phyloP scores from a whole-genome alignment of 163 green algal genomes.

The Trebouxiophyceae sp. region DNA sequence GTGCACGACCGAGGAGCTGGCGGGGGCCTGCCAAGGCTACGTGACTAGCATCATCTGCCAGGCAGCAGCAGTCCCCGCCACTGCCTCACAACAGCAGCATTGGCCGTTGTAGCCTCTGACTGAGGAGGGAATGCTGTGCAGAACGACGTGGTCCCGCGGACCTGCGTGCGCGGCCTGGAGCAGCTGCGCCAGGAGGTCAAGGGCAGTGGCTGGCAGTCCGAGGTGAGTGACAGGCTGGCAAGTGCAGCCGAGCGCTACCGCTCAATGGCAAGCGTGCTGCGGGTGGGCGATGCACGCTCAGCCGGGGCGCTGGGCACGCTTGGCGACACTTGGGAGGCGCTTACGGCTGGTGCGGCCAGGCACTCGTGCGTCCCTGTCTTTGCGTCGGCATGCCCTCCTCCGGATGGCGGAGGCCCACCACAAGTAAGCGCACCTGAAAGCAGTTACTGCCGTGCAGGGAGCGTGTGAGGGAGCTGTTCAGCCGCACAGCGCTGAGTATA shows the following conservation, averaged over 20 bases:
- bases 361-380: neutral
- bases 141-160: neutral
- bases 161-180: neutral
- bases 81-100: neutral
- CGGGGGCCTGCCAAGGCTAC: neutral
- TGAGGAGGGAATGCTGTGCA: neutral
- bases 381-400: neutral
- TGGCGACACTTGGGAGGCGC: neutral
- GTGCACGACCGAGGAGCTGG: neutral
- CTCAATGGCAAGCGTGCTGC: neutral
- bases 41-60: neutral
- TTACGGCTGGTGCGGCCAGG: neutral
- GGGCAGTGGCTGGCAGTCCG: neutral
- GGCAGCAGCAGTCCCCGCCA: neutral
- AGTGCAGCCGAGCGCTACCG: neutral
- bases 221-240: neutral
- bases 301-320: neutral
- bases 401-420: too few relatives aligned
- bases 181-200: neutral
- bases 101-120: neutral
- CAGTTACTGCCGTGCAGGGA: too few relatives aligned
- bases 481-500: constrained; percentile 22
- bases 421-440: too few relatives aligned
- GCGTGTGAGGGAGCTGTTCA: neutral
- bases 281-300: neutral